These are phyloP conservation scores for Closterium sp. DNA, from an alignment of 139 green algal species.

Conservation along the genomic window DNA sequence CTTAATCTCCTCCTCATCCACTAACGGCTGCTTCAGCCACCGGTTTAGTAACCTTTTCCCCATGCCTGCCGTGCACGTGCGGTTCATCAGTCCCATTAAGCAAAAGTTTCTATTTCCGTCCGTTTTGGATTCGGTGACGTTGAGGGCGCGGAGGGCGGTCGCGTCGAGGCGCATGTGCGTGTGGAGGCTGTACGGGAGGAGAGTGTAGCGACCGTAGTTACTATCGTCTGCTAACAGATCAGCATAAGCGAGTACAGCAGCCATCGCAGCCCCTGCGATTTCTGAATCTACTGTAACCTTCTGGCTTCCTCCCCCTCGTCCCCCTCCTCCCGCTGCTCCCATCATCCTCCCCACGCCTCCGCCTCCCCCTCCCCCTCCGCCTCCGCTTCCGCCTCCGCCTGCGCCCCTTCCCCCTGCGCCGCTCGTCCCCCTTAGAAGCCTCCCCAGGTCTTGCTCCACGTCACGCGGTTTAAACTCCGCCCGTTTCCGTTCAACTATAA, in stretches of 20 bases:
- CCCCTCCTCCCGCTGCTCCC: background rate
- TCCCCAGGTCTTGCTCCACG: conserved; percentile 69
- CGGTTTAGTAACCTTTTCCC: conserved; percentile 83
- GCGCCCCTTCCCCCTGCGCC: background rate
- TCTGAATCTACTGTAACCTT: conserved; percentile 10
- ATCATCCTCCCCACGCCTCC: background rate
- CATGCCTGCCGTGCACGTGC: conserved; percentile 81
- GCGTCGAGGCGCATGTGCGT: conserved; percentile 70
- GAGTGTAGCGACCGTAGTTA: conserved; percentile 63
- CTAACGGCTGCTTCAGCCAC: conserved; percentile 96
- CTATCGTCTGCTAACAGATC: conserved; percentile 62
- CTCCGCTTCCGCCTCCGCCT: background rate
- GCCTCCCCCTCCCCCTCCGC: background rate
- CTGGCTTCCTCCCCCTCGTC: background rate
- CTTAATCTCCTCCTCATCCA: conserved; percentile 58
- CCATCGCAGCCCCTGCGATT: background rate
- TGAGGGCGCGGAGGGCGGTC: conserved; percentile 80
- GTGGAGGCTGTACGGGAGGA: conserved; percentile 72
- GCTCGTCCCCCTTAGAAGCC: conserved; percentile 62
- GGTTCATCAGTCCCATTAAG: conserved; percentile 87
- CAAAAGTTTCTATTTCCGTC: conserved; percentile 76
- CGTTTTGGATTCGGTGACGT: conserved; percentile 72
- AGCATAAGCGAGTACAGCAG: conserved; percentile 29
- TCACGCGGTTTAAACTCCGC: conserved; percentile 69
- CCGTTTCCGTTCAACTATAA: conserved; percentile 59